Conservation (phyloP, 768 basidiomycete genomes). For the Kwoniella botswanensis region DNA sequence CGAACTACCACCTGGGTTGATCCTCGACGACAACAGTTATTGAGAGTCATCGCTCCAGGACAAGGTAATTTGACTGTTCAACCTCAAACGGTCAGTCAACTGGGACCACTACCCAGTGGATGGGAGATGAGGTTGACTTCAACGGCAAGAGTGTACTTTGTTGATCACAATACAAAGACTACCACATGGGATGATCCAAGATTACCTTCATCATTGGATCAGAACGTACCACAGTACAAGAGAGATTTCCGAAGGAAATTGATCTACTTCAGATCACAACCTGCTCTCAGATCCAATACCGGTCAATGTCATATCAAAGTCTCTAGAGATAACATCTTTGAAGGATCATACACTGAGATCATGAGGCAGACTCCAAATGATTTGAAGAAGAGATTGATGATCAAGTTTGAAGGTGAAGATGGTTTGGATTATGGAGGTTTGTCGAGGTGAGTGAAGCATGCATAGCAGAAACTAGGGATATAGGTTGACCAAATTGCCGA, state of each 20-base stretch:
- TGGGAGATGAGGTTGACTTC: constrained; percentile 99
- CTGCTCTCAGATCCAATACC: constrained; percentile 95
- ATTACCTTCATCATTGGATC: constrained; percentile 88
- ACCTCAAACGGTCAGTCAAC: constrained; percentile 93
- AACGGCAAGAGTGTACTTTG: constrained; percentile 98
- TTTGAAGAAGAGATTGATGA: constrained; percentile 98
- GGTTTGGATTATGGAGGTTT: constrained; percentile 98
- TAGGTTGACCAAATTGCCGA: neutral
- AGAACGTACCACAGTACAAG: constrained; percentile 99
- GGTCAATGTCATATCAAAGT: constrained; percentile 99
- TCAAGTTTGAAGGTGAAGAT: constrained; percentile 99
- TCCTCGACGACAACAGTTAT: constrained; percentile 92
- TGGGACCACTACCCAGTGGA: constrained; percentile 94
- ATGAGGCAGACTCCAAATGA: constrained; percentile 97
- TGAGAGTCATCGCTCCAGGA: constrained; percentile 95
- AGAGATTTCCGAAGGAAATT: constrained; percentile 99
- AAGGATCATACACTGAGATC: constrained; percentile 99
- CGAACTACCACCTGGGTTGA: constrained; percentile 99
- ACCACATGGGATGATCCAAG: constrained; percentile 99
- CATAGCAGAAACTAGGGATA: neutral
- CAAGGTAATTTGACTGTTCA: constrained; percentile 79
- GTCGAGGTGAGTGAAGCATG: constrained; percentile 70
- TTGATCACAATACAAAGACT: constrained; percentile 99
- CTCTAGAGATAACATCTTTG: constrained; percentile 95
- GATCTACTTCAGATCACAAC: constrained; percentile 98